A percentile compares a stretch with the other conserved stretches of the same genome.
phyloP scores from a whole-genome alignment of 306 rosid species.

The cucumber (Cucumis sativus) region DNA sequence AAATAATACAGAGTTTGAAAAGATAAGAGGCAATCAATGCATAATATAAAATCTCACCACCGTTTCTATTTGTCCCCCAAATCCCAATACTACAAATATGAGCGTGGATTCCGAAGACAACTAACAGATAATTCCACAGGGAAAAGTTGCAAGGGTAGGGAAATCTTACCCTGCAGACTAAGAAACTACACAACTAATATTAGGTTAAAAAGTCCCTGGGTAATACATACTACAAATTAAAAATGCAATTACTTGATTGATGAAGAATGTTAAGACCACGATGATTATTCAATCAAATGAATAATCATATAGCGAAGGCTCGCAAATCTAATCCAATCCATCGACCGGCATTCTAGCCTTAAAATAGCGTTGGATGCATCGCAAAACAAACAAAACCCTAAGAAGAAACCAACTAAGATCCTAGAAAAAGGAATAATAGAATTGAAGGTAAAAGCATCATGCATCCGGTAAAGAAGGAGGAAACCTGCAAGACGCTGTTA shows the following conservation, averaged over 20 bases:
- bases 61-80: not conserved
- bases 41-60: not conserved
- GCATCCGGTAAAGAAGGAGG: not conserved
- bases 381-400: not conserved
- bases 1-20: not conserved
- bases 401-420: not conserved
- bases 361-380: not conserved
- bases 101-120: not conserved
- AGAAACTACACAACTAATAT: not conserved
- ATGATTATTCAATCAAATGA: not conserved
- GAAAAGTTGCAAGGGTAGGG: not conserved
- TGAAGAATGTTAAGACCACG: not conserved
- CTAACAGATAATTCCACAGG: not conserved
- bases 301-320: not conserved
- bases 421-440: not conserved
- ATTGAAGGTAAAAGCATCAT: not conserved
- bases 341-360: not conserved
- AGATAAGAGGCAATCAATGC: not conserved
- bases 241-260: not conserved
- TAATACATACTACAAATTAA: not conserved
- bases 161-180: not conserved
- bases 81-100: not conserved
- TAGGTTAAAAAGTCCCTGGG: not conserved
- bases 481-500: slow-evolving; percentile 97
- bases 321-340: not conserved